Evolutionary conservation across 1,139 yeast species (phyloP), one percentile per base, ranked within the genome.

Genomic region (Nakaseomyces kungkrabaensis): DNA sequence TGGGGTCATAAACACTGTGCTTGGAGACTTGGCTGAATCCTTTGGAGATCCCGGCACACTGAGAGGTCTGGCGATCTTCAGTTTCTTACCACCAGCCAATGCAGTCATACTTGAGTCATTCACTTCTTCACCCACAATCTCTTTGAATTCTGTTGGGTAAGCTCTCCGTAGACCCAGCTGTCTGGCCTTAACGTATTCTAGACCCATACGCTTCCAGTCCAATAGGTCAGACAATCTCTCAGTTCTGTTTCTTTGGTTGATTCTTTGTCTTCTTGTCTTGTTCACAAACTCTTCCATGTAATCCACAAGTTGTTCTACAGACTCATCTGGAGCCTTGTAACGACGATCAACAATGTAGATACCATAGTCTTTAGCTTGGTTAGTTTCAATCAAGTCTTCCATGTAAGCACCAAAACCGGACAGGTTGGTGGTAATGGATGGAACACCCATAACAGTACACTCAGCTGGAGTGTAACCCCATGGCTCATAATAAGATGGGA

Each of bases 381-480:
- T 59, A 66, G 87, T 87, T 67, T 90, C 97, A 68, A 90, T 90
- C 61, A 90, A 76, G 66, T 90, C 97, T 69, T 90, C 97, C 97
- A 90, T 90, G 72, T 90, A 90, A 61, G 97, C 92, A 48, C 97
- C 97, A 66, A 90, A 90, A 1, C 97, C 97, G 5, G 96, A 87
- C 57, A 90, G 73, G 68, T 90, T 90, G 49, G 97, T 90, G 27
- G 97, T 90, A 63, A 90, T 86, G 17, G 96, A 87, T 22, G 97
- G 97, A 51, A 90, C 95, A 52, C 97, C 97, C 97, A 90, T 90
- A 36, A 90, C 97, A 1, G 97, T 90, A 73, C 97, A 90, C 67
- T 90, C 97, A 7, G 97, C 97, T 5, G 97, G 97, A 6, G 97
- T 90, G 70, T 90, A 90, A 37, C 97, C 97, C 97, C 97, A 90